Conservation (phyloP, 495 filamentous ascomycete species). For the Trichoderma orchidacearum region DNA sequence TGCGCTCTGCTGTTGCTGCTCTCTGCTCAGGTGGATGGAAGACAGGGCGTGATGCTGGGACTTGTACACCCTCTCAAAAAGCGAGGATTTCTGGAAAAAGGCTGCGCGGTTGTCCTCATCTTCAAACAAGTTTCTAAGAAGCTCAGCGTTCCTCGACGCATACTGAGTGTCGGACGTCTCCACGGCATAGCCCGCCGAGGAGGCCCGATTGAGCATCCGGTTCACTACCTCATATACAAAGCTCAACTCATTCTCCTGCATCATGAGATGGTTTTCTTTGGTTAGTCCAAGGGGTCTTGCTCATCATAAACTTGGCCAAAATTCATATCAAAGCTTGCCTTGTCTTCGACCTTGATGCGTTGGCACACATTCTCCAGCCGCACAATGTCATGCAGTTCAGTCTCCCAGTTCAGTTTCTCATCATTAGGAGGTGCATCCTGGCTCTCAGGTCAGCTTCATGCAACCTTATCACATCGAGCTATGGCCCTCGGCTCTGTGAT, state of each 20-base stretch:
- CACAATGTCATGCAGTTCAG: slow-evolving; percentile 31
- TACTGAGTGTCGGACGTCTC: slow-evolving; percentile 12
- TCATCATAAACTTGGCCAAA: too few relatives aligned
- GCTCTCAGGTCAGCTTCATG: background rate
- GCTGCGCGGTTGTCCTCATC: slow-evolving; percentile 22
- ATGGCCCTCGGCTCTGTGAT: background rate
- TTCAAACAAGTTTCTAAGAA: slow-evolving; percentile 30
- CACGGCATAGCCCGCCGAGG: slow-evolving; percentile 6
- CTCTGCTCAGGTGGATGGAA: slow-evolving; percentile 5
- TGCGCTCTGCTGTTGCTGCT: slow-evolving; percentile 40
- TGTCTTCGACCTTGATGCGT: slow-evolving; percentile 12
- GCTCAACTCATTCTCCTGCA: slow-evolving; percentile 16
- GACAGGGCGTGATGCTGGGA: background rate
- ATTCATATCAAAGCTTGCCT: slow-evolving; percentile 13
- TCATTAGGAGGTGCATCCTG: background rate
- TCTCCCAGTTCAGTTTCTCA: slow-evolving; percentile 32
- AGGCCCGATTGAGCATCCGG: slow-evolving; percentile 19
- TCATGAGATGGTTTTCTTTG: too few relatives aligned
- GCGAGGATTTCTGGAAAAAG: slow-evolving; percentile 37
- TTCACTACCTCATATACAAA: slow-evolving; percentile 24
- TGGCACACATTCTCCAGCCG: slow-evolving; percentile 29
- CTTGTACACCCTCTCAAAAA: slow-evolving; percentile 30
- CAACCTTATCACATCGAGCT: background rate
- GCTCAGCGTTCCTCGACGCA: slow-evolving; percentile 27
- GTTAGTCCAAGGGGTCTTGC: too few relatives aligned